Evolutionary conservation across 1,284 basidiomycete species (phyloP).

Genomic region (Apiotrichum gracile): DNA sequence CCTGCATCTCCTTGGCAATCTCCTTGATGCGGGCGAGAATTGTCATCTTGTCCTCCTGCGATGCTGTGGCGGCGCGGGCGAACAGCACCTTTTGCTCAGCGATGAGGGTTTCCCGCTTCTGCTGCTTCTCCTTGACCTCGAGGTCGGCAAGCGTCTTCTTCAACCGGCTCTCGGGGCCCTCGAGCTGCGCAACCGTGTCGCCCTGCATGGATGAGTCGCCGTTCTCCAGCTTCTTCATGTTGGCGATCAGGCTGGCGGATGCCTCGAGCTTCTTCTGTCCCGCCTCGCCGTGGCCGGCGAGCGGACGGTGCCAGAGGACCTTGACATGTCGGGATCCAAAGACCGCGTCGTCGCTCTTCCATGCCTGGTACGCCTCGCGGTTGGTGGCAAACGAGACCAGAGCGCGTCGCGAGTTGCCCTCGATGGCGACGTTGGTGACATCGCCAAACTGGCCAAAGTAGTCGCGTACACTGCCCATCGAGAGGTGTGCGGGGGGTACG

Average conservation of each 20-base stretch:
- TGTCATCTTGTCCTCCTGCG: conserved; percentile 64
- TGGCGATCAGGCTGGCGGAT: conserved; percentile 64
- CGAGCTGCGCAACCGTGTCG: conserved; percentile 23
- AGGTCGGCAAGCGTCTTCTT: conserved; percentile 39
- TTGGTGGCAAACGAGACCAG: conserved; percentile 83
- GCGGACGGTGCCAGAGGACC: conserved; percentile 84
- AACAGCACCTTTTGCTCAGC: conserved; percentile 85
- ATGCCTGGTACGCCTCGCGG: conserved; percentile 76
- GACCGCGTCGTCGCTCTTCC: conserved; percentile 87
- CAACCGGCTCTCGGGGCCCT: conserved; percentile 32
- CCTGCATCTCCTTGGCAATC: conserved; percentile 72
- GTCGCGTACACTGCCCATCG: conserved; percentile 68
- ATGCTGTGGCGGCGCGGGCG: conserved; percentile 56
- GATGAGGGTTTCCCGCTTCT: conserved; percentile 73
- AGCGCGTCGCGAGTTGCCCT: conserved; percentile 65
- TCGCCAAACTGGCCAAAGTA: conserved; percentile 92
- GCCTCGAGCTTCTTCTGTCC: conserved; percentile 71
- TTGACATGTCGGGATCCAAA: conserved; percentile 94
- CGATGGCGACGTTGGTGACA: conserved; percentile 88
- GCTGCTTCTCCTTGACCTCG: conserved; percentile 57
- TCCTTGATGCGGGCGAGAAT: conserved; percentile 73
- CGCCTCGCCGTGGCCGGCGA: conserved; percentile 74
- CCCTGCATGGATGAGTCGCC: conserved; percentile 27
- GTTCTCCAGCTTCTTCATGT: conserved; percentile 48
- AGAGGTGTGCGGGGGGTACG: conserved; percentile 77